Base-by-base conservation (phyloP, 768 basidiomycete species). In the Rhodotorula paludigena region DNA sequence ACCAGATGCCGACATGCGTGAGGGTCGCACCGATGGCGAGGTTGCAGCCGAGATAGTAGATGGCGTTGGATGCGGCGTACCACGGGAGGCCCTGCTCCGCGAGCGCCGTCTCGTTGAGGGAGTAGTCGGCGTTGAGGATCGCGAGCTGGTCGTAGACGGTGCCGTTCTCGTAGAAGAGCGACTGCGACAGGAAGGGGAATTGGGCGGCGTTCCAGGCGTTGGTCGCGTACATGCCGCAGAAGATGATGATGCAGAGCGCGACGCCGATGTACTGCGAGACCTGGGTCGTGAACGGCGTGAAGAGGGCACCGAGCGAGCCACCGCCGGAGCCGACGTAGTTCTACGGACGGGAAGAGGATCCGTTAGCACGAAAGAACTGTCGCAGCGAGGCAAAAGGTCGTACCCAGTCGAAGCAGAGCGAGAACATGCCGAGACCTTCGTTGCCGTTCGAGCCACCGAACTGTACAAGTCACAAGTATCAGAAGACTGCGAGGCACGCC, bases 181-280 rank as follows among this genome's bases (percentile, higher is more conserved):
- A 62, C 57, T 78, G 77, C 21, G 69, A 69, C 58, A 77, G 76
- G 74, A 77, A 78, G 25, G 77, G 77, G 74, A 77, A 79, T 30
- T 56, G 60, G 54, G 67, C 44, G 28, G 71, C 78, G n/a, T 74
- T 64, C 78, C 78, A 78, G 51, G 69, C 52, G 69, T 76, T 72
- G 35, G 51, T 67, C 8, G 33, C 39, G 42, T 64, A 64, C 35
- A 75, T 69, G 1, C 59, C 45, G 36, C 57, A 47, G 74, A 76
- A 74, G 51, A 77, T 53, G 54, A 77, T 71, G 60, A 73, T 74
- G 54, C 58, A 68, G 48, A 66, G 60, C 5, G 39, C 44, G 35
- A 64, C 36, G 21, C 60, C 74, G 36, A 71, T 64, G 65, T 74
- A 72, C 36, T 72, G 65, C 53, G 70, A 71, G 32, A 77, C 36